Base-by-base conservation (phyloP, 2,329 filamentous ascomycete species). In the Aspergillus cejpii region DNA sequence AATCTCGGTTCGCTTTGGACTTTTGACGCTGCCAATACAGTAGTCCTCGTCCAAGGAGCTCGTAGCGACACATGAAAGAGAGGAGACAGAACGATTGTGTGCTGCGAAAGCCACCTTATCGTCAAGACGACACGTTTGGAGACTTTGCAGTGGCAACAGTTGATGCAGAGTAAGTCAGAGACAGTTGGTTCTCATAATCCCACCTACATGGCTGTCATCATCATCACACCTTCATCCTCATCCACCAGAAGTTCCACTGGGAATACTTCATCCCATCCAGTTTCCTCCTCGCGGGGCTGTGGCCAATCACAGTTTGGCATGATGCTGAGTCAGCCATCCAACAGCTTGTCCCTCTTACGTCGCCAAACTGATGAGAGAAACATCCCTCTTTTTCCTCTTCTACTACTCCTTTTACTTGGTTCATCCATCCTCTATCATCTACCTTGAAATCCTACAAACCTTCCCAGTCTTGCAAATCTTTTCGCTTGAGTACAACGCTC, bases 51-150 rank as follows among this genome's bases (percentile, higher is more conserved):
- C 69, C 69, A 39, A 72, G 55, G 39, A 72, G 58, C 55, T 72
- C 69, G 50, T 69, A 69, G n/a, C 69, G 68, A 64, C 69, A 72
- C 69, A 72, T 72, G 55, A 56, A 64, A 57, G 47, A 41, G 31
- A 23, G 26, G 28, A 20, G 37, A 40, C 14, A 39, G 29, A 31
- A 17, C 34, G 38, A 23, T 43, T 40, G 37, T 36, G 7, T 31
- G 29, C 45, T 41, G 43, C 37, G 19, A 20, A 28, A 27, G 29
- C 33, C 45, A 17, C 23, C 24, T 28, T 26, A 20, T 5, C 31
- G 31, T 37, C 43, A 39, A 39, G 23, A 39, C 44, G 39, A 37
- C 43, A 50, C 50, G 51, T 46, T n/a, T 50, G 39, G 37, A 43
- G 33, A 27, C n/a, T n/a, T n/a, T n/a, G n/a, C 17, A 31, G 31